These are phyloP conservation scores for Cladorrhinum sp. DNA, from an alignment of 2,329 filamentous ascomycete genomes.

Conservation along the genomic window DNA sequence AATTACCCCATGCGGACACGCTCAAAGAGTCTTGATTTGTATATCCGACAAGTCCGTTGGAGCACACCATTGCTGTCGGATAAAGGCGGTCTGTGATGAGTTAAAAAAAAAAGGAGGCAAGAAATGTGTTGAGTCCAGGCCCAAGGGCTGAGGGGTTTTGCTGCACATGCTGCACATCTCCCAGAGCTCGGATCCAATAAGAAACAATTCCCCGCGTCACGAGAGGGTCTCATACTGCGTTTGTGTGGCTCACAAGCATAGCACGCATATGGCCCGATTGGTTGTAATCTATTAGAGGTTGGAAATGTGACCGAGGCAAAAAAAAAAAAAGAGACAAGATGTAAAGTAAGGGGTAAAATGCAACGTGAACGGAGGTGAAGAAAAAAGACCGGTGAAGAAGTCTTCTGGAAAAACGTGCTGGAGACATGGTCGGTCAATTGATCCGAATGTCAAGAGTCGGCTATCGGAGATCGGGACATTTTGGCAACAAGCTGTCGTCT, in stretches of 20 bases:
- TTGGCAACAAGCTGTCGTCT: too few species aligned
- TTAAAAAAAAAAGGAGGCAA: neutral
- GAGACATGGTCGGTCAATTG: slow-evolving; percentile 5
- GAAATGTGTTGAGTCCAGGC: neutral
- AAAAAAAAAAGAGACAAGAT: neutral
- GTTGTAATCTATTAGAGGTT: neutral
- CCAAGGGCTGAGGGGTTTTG: neutral
- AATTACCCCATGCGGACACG: slow-evolving; percentile 9
- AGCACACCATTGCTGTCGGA: neutral
- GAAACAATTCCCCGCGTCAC: slow-evolving; percentile 14
- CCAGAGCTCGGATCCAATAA: slow-evolving; percentile 10
- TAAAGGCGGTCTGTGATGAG: slow-evolving; percentile 10
- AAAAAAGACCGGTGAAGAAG: neutral
- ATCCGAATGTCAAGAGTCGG: neutral
- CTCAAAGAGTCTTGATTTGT: neutral
- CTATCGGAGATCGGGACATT: slow-evolving; percentile 7
- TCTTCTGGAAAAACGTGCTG: neutral
- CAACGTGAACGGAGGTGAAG: neutral
- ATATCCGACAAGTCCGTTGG: neutral
- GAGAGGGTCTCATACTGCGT: slow-evolving; percentile 19
- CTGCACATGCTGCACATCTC: slow-evolving; percentile 8
- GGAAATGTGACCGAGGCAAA: neutral
- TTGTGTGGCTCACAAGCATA: slow-evolving; percentile 10
- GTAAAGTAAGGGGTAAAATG: neutral
- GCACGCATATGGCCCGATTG: neutral